These are phyloP conservation scores for Triangularia setosa DNA, from an alignment of 2,329 filamentous ascomycete genomes.

Conservation along the genomic window DNA sequence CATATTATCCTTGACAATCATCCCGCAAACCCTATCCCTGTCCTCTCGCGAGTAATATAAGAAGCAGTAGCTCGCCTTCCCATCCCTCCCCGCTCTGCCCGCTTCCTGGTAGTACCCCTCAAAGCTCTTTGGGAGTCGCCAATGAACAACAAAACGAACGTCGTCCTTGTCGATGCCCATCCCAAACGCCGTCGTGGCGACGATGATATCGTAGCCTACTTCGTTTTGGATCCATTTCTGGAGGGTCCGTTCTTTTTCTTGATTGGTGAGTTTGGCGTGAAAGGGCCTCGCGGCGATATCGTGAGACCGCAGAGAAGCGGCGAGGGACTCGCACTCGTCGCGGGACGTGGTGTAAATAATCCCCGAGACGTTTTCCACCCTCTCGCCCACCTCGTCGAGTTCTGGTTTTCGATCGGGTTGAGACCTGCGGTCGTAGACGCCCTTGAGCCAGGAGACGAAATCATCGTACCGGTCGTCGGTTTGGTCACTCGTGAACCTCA, in stretches of 20 bases:
- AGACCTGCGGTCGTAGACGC: slow-evolving; percentile 67
- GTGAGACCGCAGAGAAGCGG: slow-evolving; percentile 60
- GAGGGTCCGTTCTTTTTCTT: slow-evolving; percentile 68
- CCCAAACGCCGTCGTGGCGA: slow-evolving; percentile 92
- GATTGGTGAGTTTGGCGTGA: slow-evolving; percentile 64
- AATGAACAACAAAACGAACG: slow-evolving; percentile 91
- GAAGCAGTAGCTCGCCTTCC: slow-evolving; percentile 80
- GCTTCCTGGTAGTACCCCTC: slow-evolving; percentile 97
- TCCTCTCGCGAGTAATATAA: slow-evolving; percentile 90
- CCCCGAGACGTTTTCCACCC: slow-evolving; percentile 63
- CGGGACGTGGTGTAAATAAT: slow-evolving; percentile 78
- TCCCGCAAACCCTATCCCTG: slow-evolving; percentile 64
- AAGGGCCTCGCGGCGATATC: slow-evolving; percentile 72
- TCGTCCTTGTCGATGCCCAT: slow-evolving; percentile 98
- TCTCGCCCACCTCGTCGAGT: slow-evolving; percentile 49
- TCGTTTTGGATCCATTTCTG: slow-evolving; percentile 68
- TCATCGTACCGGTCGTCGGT: slow-evolving; percentile 68
- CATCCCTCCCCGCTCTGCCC: slow-evolving; percentile 84
- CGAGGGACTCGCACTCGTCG: slow-evolving; percentile 69
- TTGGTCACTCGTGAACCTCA: slow-evolving; percentile 76
- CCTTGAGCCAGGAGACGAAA: slow-evolving; percentile 71
- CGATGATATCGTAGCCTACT: slow-evolving; percentile 81
- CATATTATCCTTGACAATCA: slow-evolving; percentile 48
- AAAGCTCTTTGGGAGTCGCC: slow-evolving; percentile 89
- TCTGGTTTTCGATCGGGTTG: slow-evolving; percentile 56